Evolutionary conservation across 495 filamentous ascomycete genomes (phyloP).

Genomic region (Talaromyces wortmannii): DNA sequence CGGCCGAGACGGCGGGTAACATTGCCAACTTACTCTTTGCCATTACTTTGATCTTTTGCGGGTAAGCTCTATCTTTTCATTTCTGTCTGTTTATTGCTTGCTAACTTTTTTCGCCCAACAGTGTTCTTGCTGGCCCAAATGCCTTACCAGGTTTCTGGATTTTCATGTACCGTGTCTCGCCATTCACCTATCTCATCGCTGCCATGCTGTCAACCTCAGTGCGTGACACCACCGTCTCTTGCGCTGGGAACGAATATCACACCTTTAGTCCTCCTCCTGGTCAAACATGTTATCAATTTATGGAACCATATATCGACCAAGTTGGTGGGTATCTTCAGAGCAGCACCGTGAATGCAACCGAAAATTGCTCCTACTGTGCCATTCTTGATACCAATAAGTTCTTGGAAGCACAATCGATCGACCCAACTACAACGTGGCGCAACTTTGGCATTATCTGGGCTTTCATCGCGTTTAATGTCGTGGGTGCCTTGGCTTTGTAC

Average conservation of each 20-base stretch:
- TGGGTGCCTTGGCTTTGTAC: constrained; percentile 66
- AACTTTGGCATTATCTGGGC: constrained; percentile 66
- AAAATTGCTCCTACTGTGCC: constrained; percentile 56
- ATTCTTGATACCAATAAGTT: constrained; percentile 56
- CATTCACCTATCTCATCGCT: constrained; percentile 64
- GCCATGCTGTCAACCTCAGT: constrained; percentile 57
- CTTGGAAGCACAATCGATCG: constrained; percentile 38
- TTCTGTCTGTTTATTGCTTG: neutral
- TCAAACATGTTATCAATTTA: constrained; percentile 52
- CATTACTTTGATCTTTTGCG: constrained; percentile 63
- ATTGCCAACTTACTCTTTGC: constrained; percentile 62
- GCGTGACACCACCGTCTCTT: constrained; percentile 50
- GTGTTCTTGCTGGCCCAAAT: constrained; percentile 60
- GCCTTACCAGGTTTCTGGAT: constrained; percentile 71
- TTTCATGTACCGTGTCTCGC: constrained; percentile 76
- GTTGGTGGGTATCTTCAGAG: constrained; percentile 49
- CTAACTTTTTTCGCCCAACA: constrained; percentile 11
- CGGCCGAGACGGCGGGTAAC: constrained; percentile 58
- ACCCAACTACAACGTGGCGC: constrained; percentile 56
- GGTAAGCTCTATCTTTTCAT: constrained; percentile 20
- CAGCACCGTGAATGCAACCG: constrained; percentile 27
- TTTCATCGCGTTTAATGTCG: constrained; percentile 73
- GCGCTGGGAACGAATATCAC: constrained; percentile 54
- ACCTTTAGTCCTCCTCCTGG: constrained; percentile 44
- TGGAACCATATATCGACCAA: constrained; percentile 38